Evolutionary conservation across 768 basidiomycete genomes (phyloP).

Genomic region (Serpula lacrymans): DNA sequence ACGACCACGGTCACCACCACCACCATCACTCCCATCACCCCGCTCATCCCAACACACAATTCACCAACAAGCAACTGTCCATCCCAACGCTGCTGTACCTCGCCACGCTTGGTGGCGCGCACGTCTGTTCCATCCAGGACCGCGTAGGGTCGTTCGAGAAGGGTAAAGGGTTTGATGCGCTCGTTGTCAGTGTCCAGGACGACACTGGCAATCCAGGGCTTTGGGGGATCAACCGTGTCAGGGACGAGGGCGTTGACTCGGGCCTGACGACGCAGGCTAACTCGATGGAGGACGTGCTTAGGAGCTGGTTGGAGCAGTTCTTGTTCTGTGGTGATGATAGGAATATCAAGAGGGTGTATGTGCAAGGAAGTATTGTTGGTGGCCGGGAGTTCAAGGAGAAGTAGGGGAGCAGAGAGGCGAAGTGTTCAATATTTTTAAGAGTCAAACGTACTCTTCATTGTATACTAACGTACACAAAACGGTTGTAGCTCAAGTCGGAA

Average conservation of each 20-base stretch:
- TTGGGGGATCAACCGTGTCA: slow-evolving; percentile 35
- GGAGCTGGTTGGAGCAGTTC: slow-evolving; percentile 71
- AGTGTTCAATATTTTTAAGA: too few relatives aligned
- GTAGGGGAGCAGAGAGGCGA: too few relatives aligned
- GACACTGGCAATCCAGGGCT: slow-evolving; percentile 54
- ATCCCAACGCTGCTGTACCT: slow-evolving; percentile 81
- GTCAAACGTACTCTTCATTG: too few relatives aligned
- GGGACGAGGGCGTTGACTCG: slow-evolving; percentile 31
- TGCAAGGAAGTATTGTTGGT: slow-evolving; percentile 76
- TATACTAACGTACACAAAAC: too few relatives aligned
- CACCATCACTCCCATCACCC: slow-evolving; percentile 2
- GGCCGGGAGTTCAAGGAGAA: slow-evolving; percentile 43
- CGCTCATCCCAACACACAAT: slow-evolving; percentile 18
- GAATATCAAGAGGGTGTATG: slow-evolving; percentile 79
- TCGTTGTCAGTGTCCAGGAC: slow-evolving; percentile 59
- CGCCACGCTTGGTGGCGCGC: slow-evolving; percentile 89
- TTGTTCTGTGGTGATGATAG: slow-evolving; percentile 85
- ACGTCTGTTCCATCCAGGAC: slow-evolving; percentile 67
- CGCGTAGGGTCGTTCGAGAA: slow-evolving; percentile 71
- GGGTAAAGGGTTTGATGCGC: slow-evolving; percentile 90
- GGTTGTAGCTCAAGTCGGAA: too few relatives aligned
- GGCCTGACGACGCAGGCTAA: slow-evolving; percentile 27
- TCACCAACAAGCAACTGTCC: slow-evolving; percentile 61
- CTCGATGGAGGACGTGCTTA: slow-evolving; percentile 36
- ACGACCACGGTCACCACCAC: not conserved